Conservation (phyloP, 2,329 filamentous ascomycete genomes). For the Tetracladium maxilliforme region DNA sequence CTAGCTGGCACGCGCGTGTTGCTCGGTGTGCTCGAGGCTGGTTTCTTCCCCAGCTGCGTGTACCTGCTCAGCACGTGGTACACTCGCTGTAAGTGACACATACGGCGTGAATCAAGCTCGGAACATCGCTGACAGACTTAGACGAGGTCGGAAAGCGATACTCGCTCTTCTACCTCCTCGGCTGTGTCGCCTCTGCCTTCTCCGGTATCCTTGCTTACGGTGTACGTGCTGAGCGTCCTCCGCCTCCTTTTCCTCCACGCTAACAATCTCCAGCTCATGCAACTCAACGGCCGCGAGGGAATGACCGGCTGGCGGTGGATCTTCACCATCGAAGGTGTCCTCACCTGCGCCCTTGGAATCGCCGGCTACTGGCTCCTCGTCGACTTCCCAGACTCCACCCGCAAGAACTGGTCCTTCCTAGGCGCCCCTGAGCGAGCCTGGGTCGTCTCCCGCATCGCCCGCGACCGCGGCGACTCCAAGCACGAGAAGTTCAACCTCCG, state of each 20-base stretch:
- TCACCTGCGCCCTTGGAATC: constrained; percentile 38
- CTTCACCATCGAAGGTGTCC: constrained; percentile 30
- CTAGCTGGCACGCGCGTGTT: constrained; percentile 23
- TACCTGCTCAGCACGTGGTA: constrained; percentile 15
- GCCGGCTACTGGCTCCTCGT: constrained; percentile 41
- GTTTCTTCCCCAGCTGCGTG: neutral
- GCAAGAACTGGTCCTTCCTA: constrained; percentile 31
- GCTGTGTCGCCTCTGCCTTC: constrained; percentile 50
- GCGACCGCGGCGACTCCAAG: constrained; percentile 37
- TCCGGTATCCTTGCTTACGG: constrained; percentile 58
- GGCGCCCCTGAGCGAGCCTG: constrained; percentile 32
- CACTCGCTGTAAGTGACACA: constrained; percentile 15
- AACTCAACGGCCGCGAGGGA: too few species aligned
- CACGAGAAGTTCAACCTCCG: constrained; percentile 28
- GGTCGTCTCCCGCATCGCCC: constrained; percentile 36
- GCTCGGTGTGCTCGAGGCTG: constrained; percentile 15
- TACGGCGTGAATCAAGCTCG: constrained; percentile 26
- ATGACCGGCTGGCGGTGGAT: constrained; percentile 54
- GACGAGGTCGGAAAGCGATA: constrained; percentile 59
- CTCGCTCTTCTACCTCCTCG: constrained; percentile 54
- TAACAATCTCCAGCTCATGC: too few species aligned
- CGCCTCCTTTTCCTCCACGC: constrained; percentile 7
- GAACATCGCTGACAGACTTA: constrained; percentile 27
- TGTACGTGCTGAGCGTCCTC: too few species aligned
- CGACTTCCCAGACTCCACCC: constrained; percentile 45